These are phyloP conservation scores for Taphrina wiesneri DNA, from an alignment of 1,139 yeast species.

Conservation along the genomic window DNA sequence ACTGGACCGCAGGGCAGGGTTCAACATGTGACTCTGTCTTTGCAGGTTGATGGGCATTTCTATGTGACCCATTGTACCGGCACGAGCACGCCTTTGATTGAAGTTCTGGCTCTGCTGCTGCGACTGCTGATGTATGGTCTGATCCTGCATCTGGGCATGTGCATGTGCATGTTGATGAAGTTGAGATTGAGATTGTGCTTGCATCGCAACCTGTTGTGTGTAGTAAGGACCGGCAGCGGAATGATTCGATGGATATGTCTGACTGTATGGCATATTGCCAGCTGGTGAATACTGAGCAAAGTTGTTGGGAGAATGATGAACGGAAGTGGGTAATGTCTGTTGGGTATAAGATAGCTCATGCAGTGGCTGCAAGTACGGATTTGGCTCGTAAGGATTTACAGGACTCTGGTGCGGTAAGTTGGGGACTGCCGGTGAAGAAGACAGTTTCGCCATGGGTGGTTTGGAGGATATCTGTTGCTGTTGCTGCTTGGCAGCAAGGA, in stretches of 20 bases:
- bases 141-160: not conserved
- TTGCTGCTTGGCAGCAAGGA: slow-evolving; percentile 13
- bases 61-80: slow-evolving; percentile 32
- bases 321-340: not conserved
- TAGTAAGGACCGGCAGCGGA: not conserved
- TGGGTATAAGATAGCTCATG: not conserved
- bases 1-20: slow-evolving; percentile 13
- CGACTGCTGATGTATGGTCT: not conserved
- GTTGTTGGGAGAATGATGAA: not conserved
- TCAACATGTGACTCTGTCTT: slow-evolving; percentile 22
- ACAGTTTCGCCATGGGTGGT: not conserved
- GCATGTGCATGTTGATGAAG: slow-evolving; percentile 4
- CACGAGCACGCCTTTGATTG: slow-evolving; percentile 26
- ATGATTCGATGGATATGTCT: not conserved
- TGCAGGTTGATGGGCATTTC: slow-evolving; percentile 27
- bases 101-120: slow-evolving; percentile 22
- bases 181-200: slow-evolving; percentile 15
- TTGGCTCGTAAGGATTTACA: slow-evolving; percentile 20
- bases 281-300: slow-evolving; percentile 8
- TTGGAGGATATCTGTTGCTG: slow-evolving; percentile 12
- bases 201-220: not conserved
- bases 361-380: slow-evolving; percentile 22
- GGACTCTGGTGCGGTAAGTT: not conserved
- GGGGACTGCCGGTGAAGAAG: not conserved
- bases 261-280: slow-evolving; percentile 3